phyloP scores from a whole-genome alignment of 306 rosid genomes.

The Hippophae tibetana region DNA sequence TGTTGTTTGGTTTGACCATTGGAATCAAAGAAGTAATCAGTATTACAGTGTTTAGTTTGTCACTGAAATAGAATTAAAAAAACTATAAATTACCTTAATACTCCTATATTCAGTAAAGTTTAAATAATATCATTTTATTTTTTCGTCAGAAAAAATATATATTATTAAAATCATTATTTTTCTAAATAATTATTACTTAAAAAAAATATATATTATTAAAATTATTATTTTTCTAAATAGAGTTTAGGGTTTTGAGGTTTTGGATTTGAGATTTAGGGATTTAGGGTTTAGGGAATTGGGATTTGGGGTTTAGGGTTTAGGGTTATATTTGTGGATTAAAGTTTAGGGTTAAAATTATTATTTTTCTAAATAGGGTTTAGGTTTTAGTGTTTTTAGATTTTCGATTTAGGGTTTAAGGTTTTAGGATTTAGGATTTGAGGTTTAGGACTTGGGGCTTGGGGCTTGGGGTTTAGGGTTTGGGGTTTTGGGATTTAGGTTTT shows the following conservation, averaged over 20 bases:
- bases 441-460: constrained; percentile 8
- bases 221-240: too few relatives aligned
- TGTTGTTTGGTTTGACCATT: too few relatives aligned
- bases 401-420: constrained; percentile 14
- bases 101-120: too few relatives aligned
- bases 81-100: too few relatives aligned
- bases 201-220: too few relatives aligned
- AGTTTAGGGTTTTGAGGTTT: background rate
- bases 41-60: too few relatives aligned
- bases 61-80: too few relatives aligned
- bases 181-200: too few relatives aligned
- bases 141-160: too few relatives aligned
- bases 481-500: constrained; percentile 11
- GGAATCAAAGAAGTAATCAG: too few relatives aligned
- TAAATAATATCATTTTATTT: too few relatives aligned
- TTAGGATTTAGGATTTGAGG: background rate
- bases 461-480: constrained; percentile 11
- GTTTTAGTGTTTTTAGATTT: constrained; percentile 4
- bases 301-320: constrained; percentile 4
- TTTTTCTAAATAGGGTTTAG: background rate
- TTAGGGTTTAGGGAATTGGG: constrained; percentile 7
- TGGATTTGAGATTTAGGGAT: constrained; percentile 10
- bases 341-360: background rate
- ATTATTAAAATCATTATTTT: too few relatives aligned
- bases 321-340: background rate